These are phyloP conservation scores for Dactylis glomerata DNA, from an alignment of 176 grass and related monocot genomes.

Conservation along the genomic window DNA sequence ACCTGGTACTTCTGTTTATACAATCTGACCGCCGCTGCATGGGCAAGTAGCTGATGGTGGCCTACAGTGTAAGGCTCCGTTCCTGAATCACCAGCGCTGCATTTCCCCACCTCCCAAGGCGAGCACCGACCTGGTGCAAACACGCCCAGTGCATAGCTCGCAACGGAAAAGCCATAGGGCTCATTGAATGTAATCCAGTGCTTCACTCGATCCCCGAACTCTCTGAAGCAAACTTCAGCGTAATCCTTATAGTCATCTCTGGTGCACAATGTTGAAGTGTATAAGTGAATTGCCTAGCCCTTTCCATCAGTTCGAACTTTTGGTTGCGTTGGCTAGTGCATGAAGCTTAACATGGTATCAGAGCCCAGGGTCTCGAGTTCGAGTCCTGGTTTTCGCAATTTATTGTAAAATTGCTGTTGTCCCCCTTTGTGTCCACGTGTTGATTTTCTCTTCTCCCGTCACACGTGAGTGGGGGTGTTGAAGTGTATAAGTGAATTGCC, in stretches of 20 bases:
- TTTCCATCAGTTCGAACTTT: too few relatives aligned
- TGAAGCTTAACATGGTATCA: too few relatives aligned
- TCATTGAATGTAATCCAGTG: constrained; percentile 77
- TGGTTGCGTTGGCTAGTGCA: too few relatives aligned
- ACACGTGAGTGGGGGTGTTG: too few relatives aligned
- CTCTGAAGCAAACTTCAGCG: constrained; percentile 57
- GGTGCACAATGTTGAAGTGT: too few relatives aligned
- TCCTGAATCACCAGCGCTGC: constrained; percentile 48
- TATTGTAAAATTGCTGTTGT: too few relatives aligned
- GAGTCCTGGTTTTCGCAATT: too few relatives aligned
- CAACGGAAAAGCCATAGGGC: constrained; percentile 32
- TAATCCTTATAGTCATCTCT: constrained; percentile 61
- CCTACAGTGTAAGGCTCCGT: constrained; percentile 56
- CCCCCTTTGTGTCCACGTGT: too few relatives aligned
- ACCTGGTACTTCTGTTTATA: constrained; percentile 74
- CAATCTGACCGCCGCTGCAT: constrained; percentile 33
- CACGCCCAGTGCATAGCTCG: background rate
- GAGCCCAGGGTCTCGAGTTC: too few relatives aligned
- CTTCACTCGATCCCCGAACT: constrained; percentile 63
- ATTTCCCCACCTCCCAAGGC: constrained; percentile 32
- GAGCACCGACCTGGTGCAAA: constrained; percentile 52
- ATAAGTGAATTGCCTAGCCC: too few relatives aligned
- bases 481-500: too few relatives aligned
- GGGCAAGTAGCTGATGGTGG: constrained; percentile 63
- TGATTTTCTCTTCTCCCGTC: too few relatives aligned